Evolutionary conservation across 169 alveolate genomes (phyloP).

Genomic region (Plasmodium inui): DNA sequence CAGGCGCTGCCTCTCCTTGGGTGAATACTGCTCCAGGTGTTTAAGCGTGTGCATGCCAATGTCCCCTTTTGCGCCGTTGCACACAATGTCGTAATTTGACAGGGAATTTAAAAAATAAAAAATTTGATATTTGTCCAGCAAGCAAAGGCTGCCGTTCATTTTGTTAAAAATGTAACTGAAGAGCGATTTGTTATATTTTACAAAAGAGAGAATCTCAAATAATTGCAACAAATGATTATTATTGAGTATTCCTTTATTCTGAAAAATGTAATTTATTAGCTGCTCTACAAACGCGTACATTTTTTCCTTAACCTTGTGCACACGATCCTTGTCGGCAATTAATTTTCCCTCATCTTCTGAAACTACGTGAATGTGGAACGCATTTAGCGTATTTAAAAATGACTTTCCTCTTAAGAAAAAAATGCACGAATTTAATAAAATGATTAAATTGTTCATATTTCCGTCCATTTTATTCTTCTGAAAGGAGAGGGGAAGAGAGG

Average conservation of each 20-base stretch:
- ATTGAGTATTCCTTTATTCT: slow-evolving; percentile 51
- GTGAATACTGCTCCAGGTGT: slow-evolving; percentile 29
- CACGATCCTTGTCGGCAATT: not conserved
- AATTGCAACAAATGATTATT: slow-evolving; percentile 57
- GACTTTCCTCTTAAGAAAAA: slow-evolving; percentile 68
- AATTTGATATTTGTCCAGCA: slow-evolving; percentile 57
- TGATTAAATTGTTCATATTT: slow-evolving; percentile 33
- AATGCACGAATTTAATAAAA: slow-evolving; percentile 56
- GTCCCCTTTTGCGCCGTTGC: slow-evolving; percentile 34
- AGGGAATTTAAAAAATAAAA: slow-evolving; percentile 48
- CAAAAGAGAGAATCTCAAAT: slow-evolving; percentile 61
- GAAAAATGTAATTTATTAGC: slow-evolving; percentile 58
- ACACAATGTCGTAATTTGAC: slow-evolving; percentile 45
- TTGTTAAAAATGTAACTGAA: slow-evolving; percentile 58
- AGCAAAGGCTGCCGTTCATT: slow-evolving; percentile 41
- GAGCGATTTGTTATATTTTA: slow-evolving; percentile 57
- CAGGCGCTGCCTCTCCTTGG: slow-evolving; percentile 24
- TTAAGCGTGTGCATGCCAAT: not conserved
- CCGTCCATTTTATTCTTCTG: slow-evolving; percentile 44
- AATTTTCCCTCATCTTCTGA: not conserved
- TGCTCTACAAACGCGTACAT: slow-evolving; percentile 56
- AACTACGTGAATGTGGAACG: slow-evolving; percentile 30
- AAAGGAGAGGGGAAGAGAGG: slow-evolving; percentile 30
- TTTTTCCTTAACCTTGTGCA: slow-evolving; percentile 39
- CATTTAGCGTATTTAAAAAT: slow-evolving; percentile 6